Evolutionary conservation across 805 yeast species (phyloP).

Genomic region (Candida stauntonica): DNA sequence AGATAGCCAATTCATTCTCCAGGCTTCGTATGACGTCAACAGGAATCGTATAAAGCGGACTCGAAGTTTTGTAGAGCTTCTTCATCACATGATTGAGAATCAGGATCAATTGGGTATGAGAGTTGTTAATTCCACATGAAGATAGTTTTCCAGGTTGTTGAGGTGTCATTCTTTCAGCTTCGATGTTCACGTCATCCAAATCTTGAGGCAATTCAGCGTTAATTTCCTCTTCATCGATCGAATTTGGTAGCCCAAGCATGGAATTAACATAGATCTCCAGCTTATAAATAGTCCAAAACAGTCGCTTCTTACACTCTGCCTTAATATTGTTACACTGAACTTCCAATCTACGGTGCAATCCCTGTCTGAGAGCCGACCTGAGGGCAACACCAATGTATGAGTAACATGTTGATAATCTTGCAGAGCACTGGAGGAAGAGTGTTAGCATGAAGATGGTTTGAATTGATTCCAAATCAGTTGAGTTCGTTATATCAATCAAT

Average conservation of each 20-base stretch:
- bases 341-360: slow-evolving; percentile 64
- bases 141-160: slow-evolving; percentile 31
- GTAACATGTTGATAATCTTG: slow-evolving; percentile 84
- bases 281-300: slow-evolving; percentile 86
- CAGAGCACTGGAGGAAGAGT: slow-evolving; percentile 83
- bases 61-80: slow-evolving; percentile 67
- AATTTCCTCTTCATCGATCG: slow-evolving; percentile 72
- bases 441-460: slow-evolving; percentile 86
- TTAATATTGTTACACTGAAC: slow-evolving; percentile 58
- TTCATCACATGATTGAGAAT: slow-evolving; percentile 68
- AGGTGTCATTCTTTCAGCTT: slow-evolving; percentile 24
- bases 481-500: slow-evolving; percentile 81
- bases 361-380: slow-evolving; percentile 80
- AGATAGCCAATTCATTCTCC: slow-evolving; percentile 66
- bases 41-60: slow-evolving; percentile 26
- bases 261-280: slow-evolving; percentile 90
- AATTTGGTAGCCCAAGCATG: slow-evolving; percentile 79
- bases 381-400: slow-evolving; percentile 88
- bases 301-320: slow-evolving; percentile 76
- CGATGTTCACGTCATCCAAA: slow-evolving; percentile 77
- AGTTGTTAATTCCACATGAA: slow-evolving; percentile 62
- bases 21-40: slow-evolving; percentile 55
- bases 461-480: slow-evolving; percentile 75
- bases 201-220: slow-evolving; percentile 85
- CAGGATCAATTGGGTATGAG: slow-evolving; percentile 71